Percentiles rank a stretch among this genome's conserved stretches.
These are phyloP conservation scores for Alternaria brassicae DNA, from an alignment of 2,329 filamentous ascomycete species.

Conservation along the genomic window DNA sequence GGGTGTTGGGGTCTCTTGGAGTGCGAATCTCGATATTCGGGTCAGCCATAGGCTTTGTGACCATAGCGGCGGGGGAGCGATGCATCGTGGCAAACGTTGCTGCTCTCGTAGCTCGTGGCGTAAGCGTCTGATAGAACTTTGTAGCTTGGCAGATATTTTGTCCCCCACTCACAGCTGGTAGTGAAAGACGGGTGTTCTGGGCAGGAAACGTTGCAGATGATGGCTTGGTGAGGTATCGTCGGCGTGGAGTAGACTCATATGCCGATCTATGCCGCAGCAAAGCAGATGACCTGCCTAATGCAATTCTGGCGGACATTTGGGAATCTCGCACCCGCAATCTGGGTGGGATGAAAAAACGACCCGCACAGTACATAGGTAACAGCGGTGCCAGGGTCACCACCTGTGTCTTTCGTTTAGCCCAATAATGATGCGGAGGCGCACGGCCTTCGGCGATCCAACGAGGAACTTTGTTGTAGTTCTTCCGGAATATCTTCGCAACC, in stretches of 20 bases:
- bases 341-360: background rate
- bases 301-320: slow-evolving; percentile 12
- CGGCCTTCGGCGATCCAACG: slow-evolving; percentile 10
- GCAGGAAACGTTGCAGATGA: slow-evolving; percentile 5
- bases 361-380: background rate
- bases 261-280: slow-evolving; percentile 25
- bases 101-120: background rate
- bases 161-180: background rate
- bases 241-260: slow-evolving; percentile 18
- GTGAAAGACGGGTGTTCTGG: background rate
- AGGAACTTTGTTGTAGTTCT: background rate
- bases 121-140: background rate
- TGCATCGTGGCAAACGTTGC: slow-evolving; percentile 27
- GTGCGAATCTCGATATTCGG: slow-evolving; percentile 49
- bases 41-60: slow-evolving; percentile 49
- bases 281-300: slow-evolving; percentile 21
- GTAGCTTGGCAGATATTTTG: background rate
- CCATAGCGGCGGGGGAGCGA: slow-evolving; percentile 41
- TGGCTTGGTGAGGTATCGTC: slow-evolving; percentile 16
- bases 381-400: background rate
- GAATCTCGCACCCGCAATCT: slow-evolving; percentile 1
- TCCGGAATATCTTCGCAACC: background rate
- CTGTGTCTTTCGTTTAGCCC: background rate
- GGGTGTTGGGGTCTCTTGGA: slow-evolving; percentile 82
- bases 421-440: slow-evolving; percentile 4